These are phyloP conservation scores for Erodium maritimum DNA, from an alignment of 345 rosid genomes.

Conservation along the genomic window DNA sequence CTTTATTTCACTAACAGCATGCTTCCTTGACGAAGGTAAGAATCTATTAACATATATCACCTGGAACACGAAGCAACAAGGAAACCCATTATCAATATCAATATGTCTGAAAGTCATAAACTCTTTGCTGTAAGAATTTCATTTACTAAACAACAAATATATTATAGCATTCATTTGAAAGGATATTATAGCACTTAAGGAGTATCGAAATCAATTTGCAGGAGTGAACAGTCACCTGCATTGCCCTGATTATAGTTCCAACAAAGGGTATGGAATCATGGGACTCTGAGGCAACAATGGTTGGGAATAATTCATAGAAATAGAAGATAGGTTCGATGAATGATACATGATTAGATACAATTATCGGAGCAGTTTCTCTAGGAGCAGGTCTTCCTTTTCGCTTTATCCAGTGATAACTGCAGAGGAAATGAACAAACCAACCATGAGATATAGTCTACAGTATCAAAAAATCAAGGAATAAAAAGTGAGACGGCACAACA, in stretches of 20 bases:
- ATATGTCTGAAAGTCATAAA: too few relatives aligned
- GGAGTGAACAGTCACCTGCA: slow-evolving; percentile 50
- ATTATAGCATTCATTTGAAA: too few relatives aligned
- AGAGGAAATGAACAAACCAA: not conserved
- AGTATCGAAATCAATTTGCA: too few relatives aligned
- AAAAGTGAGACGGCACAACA: too few relatives aligned
- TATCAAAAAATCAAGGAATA: too few relatives aligned
- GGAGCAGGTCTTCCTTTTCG: slow-evolving; percentile 88
- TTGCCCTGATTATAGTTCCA: slow-evolving; percentile 95
- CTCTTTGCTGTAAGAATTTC: too few relatives aligned
- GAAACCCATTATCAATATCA: too few relatives aligned
- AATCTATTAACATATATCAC: slow-evolving; percentile 95
- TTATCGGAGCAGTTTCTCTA: slow-evolving; percentile 73
- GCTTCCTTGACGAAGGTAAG: slow-evolving; percentile 75
- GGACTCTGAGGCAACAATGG: slow-evolving; percentile 87
- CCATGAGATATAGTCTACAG: too few relatives aligned
- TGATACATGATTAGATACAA: slow-evolving; percentile 90
- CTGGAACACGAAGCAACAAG: slow-evolving; percentile 17
- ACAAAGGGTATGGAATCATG: slow-evolving; percentile 90
- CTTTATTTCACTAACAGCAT: slow-evolving; percentile 86
- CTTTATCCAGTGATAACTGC: slow-evolving; percentile 91
- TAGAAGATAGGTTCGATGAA: slow-evolving; percentile 88
- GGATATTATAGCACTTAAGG: too few relatives aligned
- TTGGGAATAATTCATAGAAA: slow-evolving; percentile 81
- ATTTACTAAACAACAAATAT: too few relatives aligned